Base-by-base conservation (phyloP, 2,329 filamentous ascomycete genomes). In the Penicillium sp. region DNA sequence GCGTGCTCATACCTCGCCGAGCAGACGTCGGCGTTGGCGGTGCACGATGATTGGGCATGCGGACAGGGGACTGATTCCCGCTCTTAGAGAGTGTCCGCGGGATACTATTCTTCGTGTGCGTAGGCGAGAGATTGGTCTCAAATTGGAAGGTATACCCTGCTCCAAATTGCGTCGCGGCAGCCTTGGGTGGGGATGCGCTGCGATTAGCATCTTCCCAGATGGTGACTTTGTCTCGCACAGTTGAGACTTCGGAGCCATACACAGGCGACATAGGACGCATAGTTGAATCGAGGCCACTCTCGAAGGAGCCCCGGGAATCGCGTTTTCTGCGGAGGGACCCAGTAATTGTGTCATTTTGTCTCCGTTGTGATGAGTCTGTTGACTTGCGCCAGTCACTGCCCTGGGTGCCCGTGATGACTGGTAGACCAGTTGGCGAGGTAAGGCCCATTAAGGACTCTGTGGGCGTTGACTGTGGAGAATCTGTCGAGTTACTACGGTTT, bases 121-220 rank as follows among this genome's bases (percentile, higher is more conserved):
- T 40, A 26, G 66, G 66, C 8, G 66, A 66, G 22, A 55, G 48
- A 14, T 59, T 56, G 43, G 43, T 51, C 53, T 67, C 49, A 45
- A 65, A 42, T 13, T 42, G 52, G 45, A 67, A 58, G 59, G 58
- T 51, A 52, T 65, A 52, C 28, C 57, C 45, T 13, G 61, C 65
- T 25, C 56, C 57, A 2, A 65, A 56, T 11, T 64, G 57, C 3
- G 56, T 45, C 19, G 57, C 38, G 1, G 58, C 14, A 1, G 52
- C 28, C 49, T 64, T 65, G 3, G 58, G 51, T 6, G 66, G 65
- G 6, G 68, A 67, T 3, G 33, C 62, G 43, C 60, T 63, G 19
- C 64, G 64, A 38, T 65, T 69, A 28, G 63, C 67, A 57, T 79
- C 77, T 67, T 79, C 78, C 72, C 76, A 80, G 52, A 80, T 79